Evolutionary conservation across 1,284 basidiomycete genomes (phyloP).

Genomic region (Schizopora paradoxa): DNA sequence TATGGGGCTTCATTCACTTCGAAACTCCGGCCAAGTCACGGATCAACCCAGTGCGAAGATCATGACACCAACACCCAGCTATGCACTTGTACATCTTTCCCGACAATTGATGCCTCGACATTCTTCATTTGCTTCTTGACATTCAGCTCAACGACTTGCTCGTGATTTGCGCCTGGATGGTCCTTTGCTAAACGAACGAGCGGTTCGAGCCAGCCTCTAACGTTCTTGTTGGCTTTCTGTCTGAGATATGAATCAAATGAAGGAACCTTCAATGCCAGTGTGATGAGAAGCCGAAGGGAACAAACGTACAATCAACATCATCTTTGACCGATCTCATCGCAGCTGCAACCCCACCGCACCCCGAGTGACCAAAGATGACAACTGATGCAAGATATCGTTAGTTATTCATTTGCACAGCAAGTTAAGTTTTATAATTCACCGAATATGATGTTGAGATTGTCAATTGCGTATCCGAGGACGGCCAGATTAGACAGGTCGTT

Average conservation of each 20-base stretch:
- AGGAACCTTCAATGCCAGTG: no score
- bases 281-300: no score
- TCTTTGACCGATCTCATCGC: background rate
- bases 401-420: background rate
- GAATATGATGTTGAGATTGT: background rate
- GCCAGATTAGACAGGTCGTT: background rate
- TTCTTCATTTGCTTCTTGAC: background rate
- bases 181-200: no score
- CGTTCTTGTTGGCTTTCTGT: no score
- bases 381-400: background rate
- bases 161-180: no score
- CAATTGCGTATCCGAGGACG: conserved; percentile 3
- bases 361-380: conserved; percentile 1
- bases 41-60: no score
- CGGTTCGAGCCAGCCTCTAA: no score
- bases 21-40: no score
- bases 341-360: background rate
- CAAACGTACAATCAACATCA: background rate
- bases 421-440: background rate
- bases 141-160: background rate
- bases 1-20: no score
- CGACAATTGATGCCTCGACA: background rate
- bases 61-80: no score
- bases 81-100: background rate
- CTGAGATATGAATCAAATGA: no score